Evolutionary conservation across 2,329 filamentous ascomycete species (phyloP).

Genomic region (Neopestalotiopsis rosae): DNA sequence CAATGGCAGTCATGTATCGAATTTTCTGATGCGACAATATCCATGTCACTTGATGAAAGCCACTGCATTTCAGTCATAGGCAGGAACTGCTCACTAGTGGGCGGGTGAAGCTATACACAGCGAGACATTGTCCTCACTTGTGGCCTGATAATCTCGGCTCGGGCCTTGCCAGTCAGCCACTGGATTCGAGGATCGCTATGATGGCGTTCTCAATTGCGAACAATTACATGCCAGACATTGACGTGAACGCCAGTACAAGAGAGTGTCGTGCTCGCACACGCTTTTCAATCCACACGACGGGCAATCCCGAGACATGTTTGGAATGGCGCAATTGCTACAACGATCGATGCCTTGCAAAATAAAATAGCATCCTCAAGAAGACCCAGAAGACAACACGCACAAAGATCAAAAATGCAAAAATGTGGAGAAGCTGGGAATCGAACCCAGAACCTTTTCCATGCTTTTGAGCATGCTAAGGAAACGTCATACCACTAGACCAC

Average conservation of each 20-base stretch:
- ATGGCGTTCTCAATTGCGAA: not conserved
- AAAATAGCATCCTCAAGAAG: too few species aligned
- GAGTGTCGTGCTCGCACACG: too few species aligned
- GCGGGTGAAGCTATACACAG: not conserved
- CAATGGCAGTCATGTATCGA: too few species aligned
- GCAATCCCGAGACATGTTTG: not conserved
- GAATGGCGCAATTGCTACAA: not conserved
- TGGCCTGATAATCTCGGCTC: not conserved
- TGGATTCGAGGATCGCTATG: not conserved
- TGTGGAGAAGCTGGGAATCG: conserved; percentile 20
- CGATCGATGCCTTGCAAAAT: not conserved
- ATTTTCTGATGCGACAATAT: too few species aligned
- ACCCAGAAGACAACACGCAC: not conserved
- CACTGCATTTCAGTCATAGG: not conserved
- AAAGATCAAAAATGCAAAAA: not conserved
- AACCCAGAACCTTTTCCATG: conserved; percentile 22
- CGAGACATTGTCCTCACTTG: not conserved
- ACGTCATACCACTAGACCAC: conserved; percentile 19
- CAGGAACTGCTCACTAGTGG: not conserved
- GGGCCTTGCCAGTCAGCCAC: not conserved
- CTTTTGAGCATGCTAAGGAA: conserved; percentile 19
- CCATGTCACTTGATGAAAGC: not conserved
- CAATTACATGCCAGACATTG: not conserved
- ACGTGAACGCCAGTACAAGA: too few species aligned
- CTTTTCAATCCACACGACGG: not conserved